Evolutionary conservation across 768 basidiomycete genomes (phyloP), one percentile per base, ranked within the genome.

Genomic region (Russula compacta): DNA sequence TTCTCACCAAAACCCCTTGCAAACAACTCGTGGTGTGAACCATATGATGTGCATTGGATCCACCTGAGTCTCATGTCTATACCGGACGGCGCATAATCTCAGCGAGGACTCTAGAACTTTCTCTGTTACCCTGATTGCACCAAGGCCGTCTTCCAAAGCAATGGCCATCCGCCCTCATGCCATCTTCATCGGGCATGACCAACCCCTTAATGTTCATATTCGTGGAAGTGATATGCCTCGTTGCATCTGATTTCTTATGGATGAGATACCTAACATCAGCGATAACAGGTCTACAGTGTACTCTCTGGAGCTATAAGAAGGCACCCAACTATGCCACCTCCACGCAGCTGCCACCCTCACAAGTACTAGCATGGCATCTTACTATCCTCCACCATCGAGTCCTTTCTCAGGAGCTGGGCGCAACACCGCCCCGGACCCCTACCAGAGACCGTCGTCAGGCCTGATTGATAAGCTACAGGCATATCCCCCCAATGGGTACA

Each of bases 301-400:
- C 21, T 8, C 46, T 12, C 12, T 14, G 17, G 39, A 12, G 5
- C 52, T 63, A 58, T 63, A 63, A 54, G 40, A 63, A 38, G 46
- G 2, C 44, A 5, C 17, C 19, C 33, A 1, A 14, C 32, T 11
- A 19, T 19, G 11, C 11, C 15, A 38, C 38, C 38, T 24, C 53
- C 32, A 46, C 17, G 0, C 10, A 51, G 15, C 44, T 46, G 44
- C 39, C 17, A 15, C 38, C 38, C 21, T 53, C 39, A 35, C 61
- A 46, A 50, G 21, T 29, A 57, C 44, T 14, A 58, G 10, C 32
- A 63, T 63, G 61, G 24, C 43, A 17, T 35, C 52, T 21, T 43
- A 58, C 46, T 62, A 62, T 53, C 32, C 44, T 5, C 9, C 10
- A 6, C 52, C 33, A 36, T 40, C 61, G 12, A 53, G 39, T 9